Evolutionary conservation across 2,329 filamentous ascomycete genomes (phyloP).

Genomic region (Neopestalotiopsis rosae): DNA sequence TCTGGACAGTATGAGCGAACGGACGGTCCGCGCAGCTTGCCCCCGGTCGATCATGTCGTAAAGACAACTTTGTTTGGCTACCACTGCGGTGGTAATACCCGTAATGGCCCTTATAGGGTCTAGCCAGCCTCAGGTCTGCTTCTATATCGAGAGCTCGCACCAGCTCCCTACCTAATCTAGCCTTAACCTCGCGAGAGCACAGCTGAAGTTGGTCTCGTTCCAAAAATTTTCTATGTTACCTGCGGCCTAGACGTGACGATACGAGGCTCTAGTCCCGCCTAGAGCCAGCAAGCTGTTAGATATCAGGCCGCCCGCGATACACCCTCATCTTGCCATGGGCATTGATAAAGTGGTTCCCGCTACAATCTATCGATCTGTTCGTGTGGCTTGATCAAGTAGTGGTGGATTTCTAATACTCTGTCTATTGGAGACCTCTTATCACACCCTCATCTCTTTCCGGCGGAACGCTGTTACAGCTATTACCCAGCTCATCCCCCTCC

Average conservation of each 20-base stretch:
- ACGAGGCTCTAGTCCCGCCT: neutral
- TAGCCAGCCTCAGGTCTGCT: neutral
- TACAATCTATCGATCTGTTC: neutral
- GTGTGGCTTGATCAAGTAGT: neutral
- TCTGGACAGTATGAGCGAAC: neutral
- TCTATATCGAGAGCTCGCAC: neutral
- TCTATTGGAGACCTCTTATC: constrained; percentile 2
- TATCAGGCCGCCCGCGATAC: neutral
- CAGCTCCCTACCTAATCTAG: neutral
- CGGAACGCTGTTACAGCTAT: neutral
- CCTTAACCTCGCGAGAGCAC: neutral
- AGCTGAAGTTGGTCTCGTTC: neutral
- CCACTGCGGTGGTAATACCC: neutral
- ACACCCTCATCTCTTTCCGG: neutral
- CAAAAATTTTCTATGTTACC: neutral
- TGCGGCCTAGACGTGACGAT: constrained; percentile 1
- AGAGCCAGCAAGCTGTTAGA: neutral
- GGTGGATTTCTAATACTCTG: constrained; percentile 3
- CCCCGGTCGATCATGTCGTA: neutral
- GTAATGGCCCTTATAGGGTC: neutral
- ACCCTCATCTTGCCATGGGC: neutral
- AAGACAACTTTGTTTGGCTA: constrained; percentile 1
- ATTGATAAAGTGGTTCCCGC: neutral
- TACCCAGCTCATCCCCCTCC: neutral
- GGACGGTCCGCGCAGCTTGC: neutral